Evolutionary conservation across 2,329 filamentous ascomycete genomes (phyloP), one percentile per base, ranked within the genome.

Genomic region (Beauveria pseudobassiana): DNA sequence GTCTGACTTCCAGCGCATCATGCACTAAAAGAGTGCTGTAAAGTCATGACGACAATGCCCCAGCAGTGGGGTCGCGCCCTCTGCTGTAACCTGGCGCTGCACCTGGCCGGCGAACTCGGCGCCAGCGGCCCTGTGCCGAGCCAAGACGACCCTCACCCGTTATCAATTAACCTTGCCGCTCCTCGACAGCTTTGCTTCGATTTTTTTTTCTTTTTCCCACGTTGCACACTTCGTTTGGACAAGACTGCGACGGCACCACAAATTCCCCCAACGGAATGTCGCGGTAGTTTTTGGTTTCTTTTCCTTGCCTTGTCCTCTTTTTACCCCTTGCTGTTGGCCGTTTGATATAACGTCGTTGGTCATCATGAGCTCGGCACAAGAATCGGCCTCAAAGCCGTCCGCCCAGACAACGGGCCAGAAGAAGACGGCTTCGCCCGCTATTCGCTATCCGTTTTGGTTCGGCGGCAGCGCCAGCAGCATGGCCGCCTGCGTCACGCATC

Each of bases 391-490:
- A 65, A 57, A 60, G 65, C 66, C 28, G 65, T 64, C 54, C 54
- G 65, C 28, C 12, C 50, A 52, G n/a, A 22, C 63, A 60, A 66
- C 57, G 50, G 54, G 51, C 43, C 63, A 64, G 38, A 69, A 70
- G 62, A 72, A 75, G 67, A 76, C 77, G 69, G 77, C 77, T 65
- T 70, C 72, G 64, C 72, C 67, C 38, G 66, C 77, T 2, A 72
- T 82, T 48, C 76, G 77, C 64, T 93, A 93, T 77, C 90, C 90
- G 10, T 93, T 93, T 76, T 98, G 93, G 95, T 98, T 99, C 74
- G 95, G 95, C 65, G 95, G 95, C 61, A 96, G 91, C 73, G 92
- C 93, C 56, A 95, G 90, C 71, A 96, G 91, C 73, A 88, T 95
- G 80, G 93, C 93, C 43, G 93, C 93, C 50, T 88, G 87, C 68